Percentiles rank a stretch among this genome's conserved stretches.
Evolutionary conservation across 179 eudicot genomes (phyloP).

Genomic region (Kewa caespitosa): DNA sequence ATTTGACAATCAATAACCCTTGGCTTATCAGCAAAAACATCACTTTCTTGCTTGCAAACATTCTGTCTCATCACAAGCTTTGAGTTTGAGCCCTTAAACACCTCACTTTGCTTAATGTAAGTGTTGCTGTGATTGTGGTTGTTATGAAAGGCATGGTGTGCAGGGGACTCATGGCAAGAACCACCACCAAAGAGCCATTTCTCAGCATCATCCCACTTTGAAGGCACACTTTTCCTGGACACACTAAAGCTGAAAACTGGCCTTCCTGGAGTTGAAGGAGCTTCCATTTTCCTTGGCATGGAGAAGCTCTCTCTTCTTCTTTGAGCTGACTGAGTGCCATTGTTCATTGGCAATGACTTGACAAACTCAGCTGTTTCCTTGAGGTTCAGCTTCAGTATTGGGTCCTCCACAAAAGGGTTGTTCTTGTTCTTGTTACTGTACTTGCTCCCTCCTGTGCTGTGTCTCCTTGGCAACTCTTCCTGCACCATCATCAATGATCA

Average conservation of each 20-base stretch:
- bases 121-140: too few relatives aligned
- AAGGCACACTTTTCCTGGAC: constrained; percentile 61
- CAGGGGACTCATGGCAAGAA: constrained; percentile 56
- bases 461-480: too few relatives aligned
- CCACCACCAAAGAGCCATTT: constrained; percentile 65
- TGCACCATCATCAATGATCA: constrained; percentile 29
- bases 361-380: constrained; percentile 73
- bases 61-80: constrained; percentile 18
- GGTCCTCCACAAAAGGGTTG: constrained; percentile 68
- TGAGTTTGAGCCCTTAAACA: constrained; percentile 2
- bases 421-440: constrained; percentile 26
- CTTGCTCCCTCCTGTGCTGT: constrained; percentile 33
- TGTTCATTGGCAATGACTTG: constrained; percentile 54
- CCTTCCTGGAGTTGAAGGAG: constrained; percentile 80
- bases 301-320: constrained; percentile 24
- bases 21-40: constrained; percentile 40
- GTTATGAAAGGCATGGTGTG: constrained; percentile 18
- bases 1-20: constrained; percentile 36
- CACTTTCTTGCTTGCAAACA: constrained; percentile 27
- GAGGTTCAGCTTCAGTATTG: constrained; percentile 63
- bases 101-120: neutral
- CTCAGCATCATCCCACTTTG: constrained; percentile 95
- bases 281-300: constrained; percentile 40
- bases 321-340: constrained; percentile 27
- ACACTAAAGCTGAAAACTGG: constrained; percentile 76